phyloP scores from a whole-genome alignment of 352 stramenopile species.

The Phytophthora citrophthora region DNA sequence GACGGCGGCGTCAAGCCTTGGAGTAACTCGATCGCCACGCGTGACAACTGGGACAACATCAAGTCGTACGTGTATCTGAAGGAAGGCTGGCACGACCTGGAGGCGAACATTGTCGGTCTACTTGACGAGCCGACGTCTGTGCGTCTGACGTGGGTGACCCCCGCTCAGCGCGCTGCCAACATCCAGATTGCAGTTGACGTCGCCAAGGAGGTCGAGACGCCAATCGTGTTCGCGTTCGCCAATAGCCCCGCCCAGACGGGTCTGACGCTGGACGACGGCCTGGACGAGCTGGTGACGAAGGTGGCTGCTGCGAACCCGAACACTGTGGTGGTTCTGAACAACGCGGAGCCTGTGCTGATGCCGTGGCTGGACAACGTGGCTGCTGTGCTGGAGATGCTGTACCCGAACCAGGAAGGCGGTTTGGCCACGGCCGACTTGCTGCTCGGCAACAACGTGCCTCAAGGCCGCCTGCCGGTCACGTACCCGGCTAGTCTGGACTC shows the following conservation, averaged over 20 bases:
- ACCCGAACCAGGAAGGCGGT: constrained; percentile 43
- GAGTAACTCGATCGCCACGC: constrained; percentile 40
- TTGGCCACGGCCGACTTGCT: constrained; percentile 40
- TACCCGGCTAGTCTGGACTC: constrained; percentile 36
- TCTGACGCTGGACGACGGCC: constrained; percentile 4
- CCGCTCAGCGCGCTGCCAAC: constrained; percentile 35
- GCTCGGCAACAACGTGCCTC: constrained; percentile 36
- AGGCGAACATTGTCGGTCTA: constrained; percentile 30
- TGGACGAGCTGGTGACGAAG: constrained; percentile 36
- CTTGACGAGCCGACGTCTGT: constrained; percentile 38
- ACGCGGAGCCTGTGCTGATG: constrained; percentile 38
- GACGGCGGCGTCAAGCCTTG: constrained; percentile 37
- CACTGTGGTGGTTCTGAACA: constrained; percentile 44
- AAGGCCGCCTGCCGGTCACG: constrained; percentile 37
- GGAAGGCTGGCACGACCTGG: constrained; percentile 34
- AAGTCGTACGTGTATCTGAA: constrained; percentile 38
- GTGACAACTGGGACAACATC: constrained; percentile 42
- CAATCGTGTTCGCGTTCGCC: constrained; percentile 41
- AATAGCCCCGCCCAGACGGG: constrained; percentile 29
- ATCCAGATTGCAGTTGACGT: constrained; percentile 40
- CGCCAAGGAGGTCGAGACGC: constrained; percentile 34
- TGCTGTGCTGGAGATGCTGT: constrained; percentile 42
- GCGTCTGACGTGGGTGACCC: constrained; percentile 40
- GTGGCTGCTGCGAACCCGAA: constrained; percentile 40
- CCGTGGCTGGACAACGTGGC: constrained; percentile 37